Percentiles rank a stretch among this genome's conserved stretches.
phyloP scores from a whole-genome alignment of 352 stramenopile species.

The Phytophthora uliginosa region DNA sequence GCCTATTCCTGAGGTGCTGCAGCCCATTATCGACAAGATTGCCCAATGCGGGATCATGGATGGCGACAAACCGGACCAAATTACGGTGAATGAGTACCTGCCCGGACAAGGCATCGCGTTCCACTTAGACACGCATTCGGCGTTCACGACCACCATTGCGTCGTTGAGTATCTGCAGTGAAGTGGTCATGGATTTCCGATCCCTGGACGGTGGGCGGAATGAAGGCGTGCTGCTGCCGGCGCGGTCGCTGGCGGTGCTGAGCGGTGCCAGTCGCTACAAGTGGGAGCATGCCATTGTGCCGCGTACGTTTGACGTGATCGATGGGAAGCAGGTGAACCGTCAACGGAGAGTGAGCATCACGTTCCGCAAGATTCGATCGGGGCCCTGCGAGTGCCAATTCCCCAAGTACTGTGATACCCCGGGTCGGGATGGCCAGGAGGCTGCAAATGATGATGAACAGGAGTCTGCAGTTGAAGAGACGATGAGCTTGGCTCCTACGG shows the following conservation, averaged over 20 bases:
- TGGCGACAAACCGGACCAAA: slow-evolving; percentile 69
- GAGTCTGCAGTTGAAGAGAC: slow-evolving; percentile 3
- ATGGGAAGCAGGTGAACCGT: slow-evolving; percentile 71
- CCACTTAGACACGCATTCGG: slow-evolving; percentile 92
- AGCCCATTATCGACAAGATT: slow-evolving; percentile 64
- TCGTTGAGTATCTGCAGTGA: slow-evolving; percentile 83
- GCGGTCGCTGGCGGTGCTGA: slow-evolving; percentile 88
- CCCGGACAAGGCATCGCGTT: slow-evolving; percentile 90
- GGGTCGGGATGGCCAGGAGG: slow-evolving; percentile 26
- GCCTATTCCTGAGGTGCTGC: slow-evolving; percentile 53
- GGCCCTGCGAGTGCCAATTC: slow-evolving; percentile 75
- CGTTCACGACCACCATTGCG: slow-evolving; percentile 86
- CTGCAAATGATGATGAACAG: slow-evolving; percentile 3
- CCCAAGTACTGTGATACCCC: slow-evolving; percentile 73
- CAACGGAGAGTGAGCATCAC: slow-evolving; percentile 86
- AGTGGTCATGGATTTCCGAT: slow-evolving; percentile 90
- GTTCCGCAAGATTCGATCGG: slow-evolving; percentile 87
- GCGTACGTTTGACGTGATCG: slow-evolving; percentile 88
- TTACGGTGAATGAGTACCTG: slow-evolving; percentile 93
- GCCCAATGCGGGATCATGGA: slow-evolving; percentile 64
- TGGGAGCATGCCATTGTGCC: slow-evolving; percentile 92
- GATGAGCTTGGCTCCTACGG: slow-evolving; percentile 54
- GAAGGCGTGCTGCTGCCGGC: slow-evolving; percentile 77
- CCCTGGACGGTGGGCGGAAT: slow-evolving; percentile 58
- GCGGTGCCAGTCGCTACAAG: slow-evolving; percentile 83